Conservation (phyloP, 257 asterid genomes). For the Echites panduratus region DNA sequence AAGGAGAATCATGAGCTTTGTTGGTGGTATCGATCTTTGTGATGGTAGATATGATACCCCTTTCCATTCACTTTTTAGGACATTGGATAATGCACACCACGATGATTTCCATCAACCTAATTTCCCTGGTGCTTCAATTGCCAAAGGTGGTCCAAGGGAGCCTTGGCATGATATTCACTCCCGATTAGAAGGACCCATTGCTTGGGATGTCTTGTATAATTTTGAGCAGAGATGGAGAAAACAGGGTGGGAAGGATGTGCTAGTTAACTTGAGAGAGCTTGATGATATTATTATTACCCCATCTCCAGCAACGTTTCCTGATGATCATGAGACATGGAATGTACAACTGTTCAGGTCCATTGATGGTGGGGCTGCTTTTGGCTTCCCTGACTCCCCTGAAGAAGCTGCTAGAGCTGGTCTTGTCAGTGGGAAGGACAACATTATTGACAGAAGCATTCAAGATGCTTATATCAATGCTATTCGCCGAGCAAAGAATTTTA, state of each 20-base stretch:
- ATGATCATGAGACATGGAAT: slow-evolving; percentile 73
- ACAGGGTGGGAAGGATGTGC: slow-evolving; percentile 70
- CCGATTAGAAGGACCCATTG: slow-evolving; percentile 70
- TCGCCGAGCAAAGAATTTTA: slow-evolving; percentile 73
- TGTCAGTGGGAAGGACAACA: slow-evolving; percentile 75
- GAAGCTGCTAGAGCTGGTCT: slow-evolving; percentile 73
- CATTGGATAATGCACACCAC: slow-evolving; percentile 74
- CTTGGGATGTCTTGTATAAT: slow-evolving; percentile 81
- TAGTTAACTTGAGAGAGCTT: slow-evolving; percentile 58
- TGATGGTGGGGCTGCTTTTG: slow-evolving; percentile 93
- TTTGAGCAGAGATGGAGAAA: slow-evolving; percentile 92
- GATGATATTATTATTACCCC: slow-evolving; percentile 57
- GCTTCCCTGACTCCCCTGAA: slow-evolving; percentile 73
- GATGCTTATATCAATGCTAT: slow-evolving; percentile 84
- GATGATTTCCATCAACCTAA: slow-evolving; percentile 89
- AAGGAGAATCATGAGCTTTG: slow-evolving; percentile 73
- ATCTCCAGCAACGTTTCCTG: slow-evolving; percentile 62
- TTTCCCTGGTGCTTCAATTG: slow-evolving; percentile 51
- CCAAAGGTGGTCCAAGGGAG: slow-evolving; percentile 80
- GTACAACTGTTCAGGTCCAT: slow-evolving; percentile 81
- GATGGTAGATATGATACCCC: slow-evolving; percentile 83
- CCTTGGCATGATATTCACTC: slow-evolving; percentile 94
- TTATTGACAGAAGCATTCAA: slow-evolving; percentile 77
- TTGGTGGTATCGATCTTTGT: slow-evolving; percentile 86
- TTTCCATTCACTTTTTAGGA: slow-evolving; percentile 76